Percentiles rank a stretch among this genome's conserved stretches.
These are phyloP conservation scores for Pythium myriotylum DNA, from an alignment of 352 stramenopile species.

Conservation along the genomic window DNA sequence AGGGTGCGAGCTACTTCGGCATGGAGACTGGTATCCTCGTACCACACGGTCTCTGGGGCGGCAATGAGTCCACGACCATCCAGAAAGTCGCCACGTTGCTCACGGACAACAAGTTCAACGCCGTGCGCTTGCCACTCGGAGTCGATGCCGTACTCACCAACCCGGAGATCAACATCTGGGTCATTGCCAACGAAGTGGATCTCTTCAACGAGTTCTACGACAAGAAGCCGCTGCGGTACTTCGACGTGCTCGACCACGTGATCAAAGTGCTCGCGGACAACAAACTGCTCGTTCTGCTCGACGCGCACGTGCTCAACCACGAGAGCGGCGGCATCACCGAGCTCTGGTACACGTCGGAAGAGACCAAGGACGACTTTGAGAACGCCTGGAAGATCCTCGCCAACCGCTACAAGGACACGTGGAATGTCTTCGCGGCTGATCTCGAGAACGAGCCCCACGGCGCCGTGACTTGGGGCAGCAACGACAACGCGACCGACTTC, in stretches of 20 bases:
- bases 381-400: slow-evolving; percentile 43
- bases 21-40: slow-evolving; percentile 68
- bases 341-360: slow-evolving; percentile 46
- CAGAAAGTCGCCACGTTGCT: slow-evolving; percentile 40
- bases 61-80: slow-evolving; percentile 48
- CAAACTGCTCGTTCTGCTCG: slow-evolving; percentile 50
- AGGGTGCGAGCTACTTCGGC: slow-evolving; percentile 63
- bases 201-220: slow-evolving; percentile 26
- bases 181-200: slow-evolving; percentile 41
- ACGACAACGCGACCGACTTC: slow-evolving; percentile 47
- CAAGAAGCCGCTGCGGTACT: slow-evolving; percentile 36
- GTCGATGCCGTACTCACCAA: slow-evolving; percentile 48
- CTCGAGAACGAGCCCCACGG: slow-evolving; percentile 66
- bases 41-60: slow-evolving; percentile 63
- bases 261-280: slow-evolving; percentile 34
- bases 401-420: slow-evolving; percentile 34
- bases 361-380: slow-evolving; percentile 22
- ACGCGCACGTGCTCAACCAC: slow-evolving; percentile 51
- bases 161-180: slow-evolving; percentile 32
- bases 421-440: slow-evolving; percentile 59
- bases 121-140: slow-evolving; percentile 52
- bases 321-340: slow-evolving; percentile 34
- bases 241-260: slow-evolving; percentile 57
- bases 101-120: slow-evolving; percentile 47
- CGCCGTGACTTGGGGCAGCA: slow-evolving; percentile 45